These are phyloP conservation scores for Artemisia tridentata DNA, from an alignment of 129 eudicot species.

Conservation along the genomic window DNA sequence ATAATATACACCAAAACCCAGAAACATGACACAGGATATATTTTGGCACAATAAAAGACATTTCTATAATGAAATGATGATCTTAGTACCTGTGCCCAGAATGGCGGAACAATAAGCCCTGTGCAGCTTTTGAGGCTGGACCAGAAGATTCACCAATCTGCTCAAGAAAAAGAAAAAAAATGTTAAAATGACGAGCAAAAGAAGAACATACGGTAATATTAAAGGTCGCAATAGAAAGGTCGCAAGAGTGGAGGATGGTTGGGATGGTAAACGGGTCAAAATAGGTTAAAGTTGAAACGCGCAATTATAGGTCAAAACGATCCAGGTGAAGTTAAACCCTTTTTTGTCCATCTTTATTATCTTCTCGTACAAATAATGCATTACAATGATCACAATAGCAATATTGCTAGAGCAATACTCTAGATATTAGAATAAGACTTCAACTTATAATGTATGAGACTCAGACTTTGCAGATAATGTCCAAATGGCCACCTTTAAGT, in stretches of 20 bases:
- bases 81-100: conserved; percentile 78
- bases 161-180: conserved; percentile 10
- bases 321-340: too few relatives aligned
- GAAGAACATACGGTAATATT: not conserved
- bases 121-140: conserved; percentile 26
- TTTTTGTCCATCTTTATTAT: too few relatives aligned
- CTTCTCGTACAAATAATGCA: too few relatives aligned
- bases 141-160: conserved; percentile 34
- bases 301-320: not conserved
- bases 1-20: not conserved
- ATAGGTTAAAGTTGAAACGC: not conserved
- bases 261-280: not conserved
- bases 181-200: not conserved
- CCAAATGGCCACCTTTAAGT: not conserved
- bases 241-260: not conserved
- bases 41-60: not conserved
- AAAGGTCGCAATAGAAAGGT: too few relatives aligned
- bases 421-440: too few relatives aligned
- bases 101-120: conserved; percentile 76
- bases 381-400: too few relatives aligned
- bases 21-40: not conserved
- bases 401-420: too few relatives aligned
- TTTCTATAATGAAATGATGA: not conserved
- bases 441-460: too few relatives aligned
- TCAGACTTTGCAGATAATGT: too few relatives aligned